Conservation (phyloP, 768 basidiomycete species). For the Baorangia bicolor region DNA sequence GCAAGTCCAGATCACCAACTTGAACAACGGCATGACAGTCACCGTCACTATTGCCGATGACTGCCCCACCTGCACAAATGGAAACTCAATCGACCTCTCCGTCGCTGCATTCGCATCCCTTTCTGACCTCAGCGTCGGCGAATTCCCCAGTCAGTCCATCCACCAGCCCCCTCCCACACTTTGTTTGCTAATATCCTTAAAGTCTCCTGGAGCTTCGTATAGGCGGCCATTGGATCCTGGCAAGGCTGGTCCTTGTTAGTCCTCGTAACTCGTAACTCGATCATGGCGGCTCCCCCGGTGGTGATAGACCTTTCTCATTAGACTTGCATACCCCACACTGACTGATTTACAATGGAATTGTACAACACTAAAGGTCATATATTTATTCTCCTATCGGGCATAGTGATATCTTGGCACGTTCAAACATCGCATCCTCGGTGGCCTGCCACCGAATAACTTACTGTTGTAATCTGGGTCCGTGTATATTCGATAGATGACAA, state of each 20-base stretch:
- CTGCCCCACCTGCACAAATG: constrained; percentile 74
- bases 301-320: constrained; percentile 29
- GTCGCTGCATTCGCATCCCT: constrained; percentile 61
- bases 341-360: background rate
- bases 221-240: constrained; percentile 8
- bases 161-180: background rate
- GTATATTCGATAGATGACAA: constrained; percentile 2
- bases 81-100: constrained; percentile 76
- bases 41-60: constrained; percentile 70
- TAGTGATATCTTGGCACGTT: constrained; percentile 7
- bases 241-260: constrained; percentile 22
- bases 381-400: constrained; percentile 18
- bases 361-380: background rate
- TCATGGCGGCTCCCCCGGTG: constrained; percentile 35
- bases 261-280: constrained; percentile 20
- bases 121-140: constrained; percentile 48
- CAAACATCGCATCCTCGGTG: constrained; percentile 2
- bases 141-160: constrained; percentile 51
- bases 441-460: constrained; percentile 12
- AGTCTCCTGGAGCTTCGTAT: constrained; percentile 33
- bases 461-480: background rate
- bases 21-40: constrained; percentile 49
- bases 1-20: constrained; percentile 62
- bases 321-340: constrained; percentile 2
- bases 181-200: background rate